These are phyloP conservation scores for Sanghuangporus sanghuang DNA, from an alignment of 1,284 basidiomycete genomes.

Conservation along the genomic window DNA sequence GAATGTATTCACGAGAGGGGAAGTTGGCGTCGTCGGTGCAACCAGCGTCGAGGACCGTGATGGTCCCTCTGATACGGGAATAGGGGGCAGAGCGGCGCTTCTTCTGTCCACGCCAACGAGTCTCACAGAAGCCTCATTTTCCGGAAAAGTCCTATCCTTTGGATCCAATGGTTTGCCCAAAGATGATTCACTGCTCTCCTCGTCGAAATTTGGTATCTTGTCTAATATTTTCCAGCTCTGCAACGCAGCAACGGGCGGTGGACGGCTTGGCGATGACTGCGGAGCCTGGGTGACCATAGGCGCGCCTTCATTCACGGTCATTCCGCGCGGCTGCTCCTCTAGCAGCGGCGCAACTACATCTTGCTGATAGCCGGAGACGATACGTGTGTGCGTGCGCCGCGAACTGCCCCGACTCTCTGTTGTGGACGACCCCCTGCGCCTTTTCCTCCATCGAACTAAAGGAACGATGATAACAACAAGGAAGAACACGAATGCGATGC, in stretches of 20 bases:
- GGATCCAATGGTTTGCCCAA: constrained; percentile 1
- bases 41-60: background rate
- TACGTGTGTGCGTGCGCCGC: constrained; percentile 1
- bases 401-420: constrained; percentile 10
- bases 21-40: background rate
- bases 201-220: constrained; percentile 11
- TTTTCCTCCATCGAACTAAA: constrained; percentile 10
- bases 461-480: constrained; percentile 14
- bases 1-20: constrained; percentile 7
- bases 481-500: constrained; percentile 8
- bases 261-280: background rate
- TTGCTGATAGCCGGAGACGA: background rate
- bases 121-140: background rate
- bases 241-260: background rate
- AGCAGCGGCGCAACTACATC: constrained; percentile 8
- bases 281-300: constrained; percentile 4
- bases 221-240: constrained; percentile 8
- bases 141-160: background rate
- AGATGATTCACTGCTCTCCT: constrained; percentile 6
- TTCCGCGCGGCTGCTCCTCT: constrained; percentile 2
- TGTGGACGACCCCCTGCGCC: background rate
- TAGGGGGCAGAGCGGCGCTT: constrained; percentile 7
- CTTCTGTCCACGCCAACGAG: constrained; percentile 4
- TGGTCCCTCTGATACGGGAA: background rate
- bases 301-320: background rate